Evolutionary conservation across 2,329 filamentous ascomycete species (phyloP).

Genomic region (Apiospora pterosperma): DNA sequence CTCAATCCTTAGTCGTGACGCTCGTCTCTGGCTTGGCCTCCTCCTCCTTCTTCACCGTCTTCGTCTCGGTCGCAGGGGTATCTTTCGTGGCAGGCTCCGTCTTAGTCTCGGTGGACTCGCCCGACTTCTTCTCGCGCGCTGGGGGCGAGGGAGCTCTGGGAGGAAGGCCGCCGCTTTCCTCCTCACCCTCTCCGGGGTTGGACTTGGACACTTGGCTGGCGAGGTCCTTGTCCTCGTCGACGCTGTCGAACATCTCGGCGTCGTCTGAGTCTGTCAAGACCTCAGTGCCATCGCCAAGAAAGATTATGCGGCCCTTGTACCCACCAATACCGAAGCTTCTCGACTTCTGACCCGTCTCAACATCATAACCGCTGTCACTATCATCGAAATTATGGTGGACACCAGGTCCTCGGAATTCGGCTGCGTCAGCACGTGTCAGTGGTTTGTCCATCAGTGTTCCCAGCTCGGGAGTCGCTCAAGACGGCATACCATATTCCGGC

Average conservation of each 20-base stretch:
- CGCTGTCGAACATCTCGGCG: conserved; percentile 88
- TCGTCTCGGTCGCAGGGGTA: conserved; percentile 16
- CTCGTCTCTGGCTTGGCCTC: conserved; percentile 20
- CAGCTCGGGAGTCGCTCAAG: conserved; percentile 26
- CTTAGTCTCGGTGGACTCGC: conserved; percentile 18
- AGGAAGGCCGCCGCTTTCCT: conserved; percentile 24
- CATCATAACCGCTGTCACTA: conserved; percentile 72
- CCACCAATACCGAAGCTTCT: conserved; percentile 64
- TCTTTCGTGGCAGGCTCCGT: conserved; percentile 21
- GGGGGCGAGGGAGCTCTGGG: conserved; percentile 30
- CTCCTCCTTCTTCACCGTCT: conserved; percentile 20
- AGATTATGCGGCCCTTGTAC: conserved; percentile 83
- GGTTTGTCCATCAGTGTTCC: conserved; percentile 20
- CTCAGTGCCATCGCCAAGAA: conserved; percentile 93
- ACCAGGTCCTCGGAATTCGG: conserved; percentile 80
- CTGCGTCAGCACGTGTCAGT: conserved; percentile 45
- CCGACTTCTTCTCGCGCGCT: conserved; percentile 24
- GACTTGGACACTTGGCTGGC: conserved; percentile 77
- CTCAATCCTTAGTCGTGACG: conserved; percentile 21
- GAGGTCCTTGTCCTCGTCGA: conserved; percentile 81
- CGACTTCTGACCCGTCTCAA: conserved; percentile 64
- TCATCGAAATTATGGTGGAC: conserved; percentile 82
- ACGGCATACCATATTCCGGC: conserved; percentile 93
- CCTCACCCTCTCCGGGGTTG: conserved; percentile 23
- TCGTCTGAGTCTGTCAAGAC: conserved; percentile 85